Evolutionary conservation across 192 early-diverging fungal species (phyloP).

Genomic region (Backusella macrospora): DNA sequence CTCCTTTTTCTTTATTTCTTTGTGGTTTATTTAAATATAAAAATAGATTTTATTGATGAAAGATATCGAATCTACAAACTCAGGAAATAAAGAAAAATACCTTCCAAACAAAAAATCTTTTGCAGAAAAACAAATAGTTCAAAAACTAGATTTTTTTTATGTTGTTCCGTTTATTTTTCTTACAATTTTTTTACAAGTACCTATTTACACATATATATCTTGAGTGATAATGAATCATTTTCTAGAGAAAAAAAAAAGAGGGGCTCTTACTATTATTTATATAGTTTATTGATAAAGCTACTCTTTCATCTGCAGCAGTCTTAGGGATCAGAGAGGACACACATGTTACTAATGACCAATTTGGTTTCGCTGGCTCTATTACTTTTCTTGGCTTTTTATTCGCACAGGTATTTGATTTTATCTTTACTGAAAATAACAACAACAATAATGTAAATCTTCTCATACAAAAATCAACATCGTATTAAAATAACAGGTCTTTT

Average conservation of each 20-base stretch:
- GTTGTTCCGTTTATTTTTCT: slow-evolving; percentile 23
- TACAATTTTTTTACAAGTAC: slow-evolving; percentile 24
- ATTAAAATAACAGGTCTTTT: background rate
- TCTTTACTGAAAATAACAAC: background rate
- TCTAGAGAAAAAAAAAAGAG: background rate
- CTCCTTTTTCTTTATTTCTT: no score
- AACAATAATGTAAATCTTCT: background rate
- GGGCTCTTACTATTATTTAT: background rate
- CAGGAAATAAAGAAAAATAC: no score
- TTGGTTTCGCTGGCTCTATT: slow-evolving; percentile 26
- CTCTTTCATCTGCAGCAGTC: slow-evolving; percentile 23
- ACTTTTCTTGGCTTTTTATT: slow-evolving; percentile 36
- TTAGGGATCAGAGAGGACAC: slow-evolving; percentile 31
- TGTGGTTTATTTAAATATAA: no score
- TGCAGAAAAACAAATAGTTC: background rate
- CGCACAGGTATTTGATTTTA: background rate
- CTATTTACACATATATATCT: background rate
- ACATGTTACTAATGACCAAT: slow-evolving; percentile 16
- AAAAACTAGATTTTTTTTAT: slow-evolving; percentile 16
- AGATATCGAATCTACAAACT: no score
- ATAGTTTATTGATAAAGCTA: slow-evolving; percentile 34
- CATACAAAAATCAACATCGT: no score
- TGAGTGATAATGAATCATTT: no score
- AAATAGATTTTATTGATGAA: no score
- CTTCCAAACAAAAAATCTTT: no score